Base-by-base conservation (phyloP, 257 asterid genomes). In the Avicennia marina region DNA sequence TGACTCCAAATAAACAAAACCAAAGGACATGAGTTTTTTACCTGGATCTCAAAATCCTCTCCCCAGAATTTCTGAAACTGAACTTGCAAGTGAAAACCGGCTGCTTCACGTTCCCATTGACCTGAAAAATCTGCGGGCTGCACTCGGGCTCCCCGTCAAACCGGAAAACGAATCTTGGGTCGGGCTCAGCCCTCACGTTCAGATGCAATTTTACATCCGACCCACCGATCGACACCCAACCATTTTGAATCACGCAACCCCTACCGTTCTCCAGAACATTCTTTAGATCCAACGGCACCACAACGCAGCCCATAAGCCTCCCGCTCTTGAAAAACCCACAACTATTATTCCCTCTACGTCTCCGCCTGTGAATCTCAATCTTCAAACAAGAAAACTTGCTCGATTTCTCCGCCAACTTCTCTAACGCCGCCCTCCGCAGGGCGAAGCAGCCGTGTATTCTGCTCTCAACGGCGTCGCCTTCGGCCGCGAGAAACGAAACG, bases 61-160 rank as follows among this genome's bases (percentile, higher is more conserved):
- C 99, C 2, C 72, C 83, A 1, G 77, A 62, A 64, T 52, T 84
- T 48, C 97, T 84, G 81, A 93, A 78, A 17, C 81, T 69, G 70
- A 93, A 89, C 61, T 86, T 93, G 96, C 97, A 86, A 56, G 94
- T 80, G 27, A 93, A 93, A 63, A 93, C 99, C 0, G 99, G 93
- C 60, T 93, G 99, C 59, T 68, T 79, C 0, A 86, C 85, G 42
- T 86, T 82, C 41, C 99, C 99, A 68, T 93, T 89, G 20, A 93
- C 93, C 72, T 89, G 99, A 68, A 93, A 89, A 18, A 93, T 91
- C 64, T 86, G 97, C 6, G 97, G 97, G 67, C 99, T 93, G 63
- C 99, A 93, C 72, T 93, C 97, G 9, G 99, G 97, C 63, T 93
- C 96, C 0, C 96, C 96, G 32, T 84, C 99, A 40, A 93, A 93